Evolutionary conservation across 2,329 filamentous ascomycete genomes (phyloP), one percentile per base, ranked within the genome.

Genomic region (Fusarium fracticaudum): DNA sequence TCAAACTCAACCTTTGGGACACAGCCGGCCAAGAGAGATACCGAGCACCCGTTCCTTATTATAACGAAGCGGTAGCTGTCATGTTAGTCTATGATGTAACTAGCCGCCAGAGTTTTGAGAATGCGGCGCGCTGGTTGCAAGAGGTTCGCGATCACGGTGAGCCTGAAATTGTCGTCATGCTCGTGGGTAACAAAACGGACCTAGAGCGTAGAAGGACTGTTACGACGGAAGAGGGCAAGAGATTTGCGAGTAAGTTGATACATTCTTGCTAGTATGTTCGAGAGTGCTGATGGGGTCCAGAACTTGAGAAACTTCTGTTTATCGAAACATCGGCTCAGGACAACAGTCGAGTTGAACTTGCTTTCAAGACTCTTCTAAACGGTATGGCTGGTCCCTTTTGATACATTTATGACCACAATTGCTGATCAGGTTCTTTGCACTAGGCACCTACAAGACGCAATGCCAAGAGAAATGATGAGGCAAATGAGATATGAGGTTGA

Each of bases 1-100:
- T 69, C 18, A 69, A 69, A 5, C 26, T 45, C 8, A 53, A 37
- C 11, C 29, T 69, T 8, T 69, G 66, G 66, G 66, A 69, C 20
- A 48, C 26, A 3, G 64, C 66, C 3, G 64, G 66, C 9, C 37
- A 29, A 2, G 66, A 69, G 4, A 38, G 38, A n/a, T 63, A 35
- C 13, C 64, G 66, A 10, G 57, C 65, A 0, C 31, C 24, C 0
- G 33, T 37, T 2, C 22, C 10, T 10, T 68, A 68, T 7, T 69
- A 69, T 10, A 10, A 48, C 17, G 40, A 54, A 13, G 55, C 47
- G 0, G 55, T 63, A 3, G 66, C 47, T 4, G 66, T 53, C 0
- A 18, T 69, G 18, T 3, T 69, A 2, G 55, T 69, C 0, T 69
- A 69, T 1, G 66, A 69, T 5, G 26, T 69, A 1, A 69, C 66